Percentiles rank a stretch among this genome's conserved stretches.
Conservation (phyloP, 169 alveolate genomes). For the Plasmodium inui region DNA sequence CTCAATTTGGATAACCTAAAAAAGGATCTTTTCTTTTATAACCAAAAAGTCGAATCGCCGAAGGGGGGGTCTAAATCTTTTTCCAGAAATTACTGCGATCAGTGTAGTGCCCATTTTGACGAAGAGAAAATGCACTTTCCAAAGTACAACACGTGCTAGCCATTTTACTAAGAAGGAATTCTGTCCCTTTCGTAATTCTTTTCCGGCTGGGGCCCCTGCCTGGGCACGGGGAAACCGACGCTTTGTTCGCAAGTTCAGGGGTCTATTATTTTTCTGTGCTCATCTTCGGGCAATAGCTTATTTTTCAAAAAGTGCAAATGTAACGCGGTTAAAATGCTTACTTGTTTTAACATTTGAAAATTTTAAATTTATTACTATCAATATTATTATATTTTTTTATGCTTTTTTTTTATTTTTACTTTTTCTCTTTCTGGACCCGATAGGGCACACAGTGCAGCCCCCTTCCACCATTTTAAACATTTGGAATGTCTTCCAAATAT, state of each 20-base stretch:
- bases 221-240: neutral
- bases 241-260: neutral
- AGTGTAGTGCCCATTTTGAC: neutral
- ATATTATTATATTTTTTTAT: too few species aligned
- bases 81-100: conserved; percentile 13
- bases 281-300: neutral
- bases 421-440: neutral
- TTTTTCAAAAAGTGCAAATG: neutral
- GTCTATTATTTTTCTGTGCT: neutral
- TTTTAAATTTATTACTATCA: too few species aligned
- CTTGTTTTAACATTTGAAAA: neutral
- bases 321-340: neutral
- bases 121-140: conserved; percentile 2
- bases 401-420: neutral
- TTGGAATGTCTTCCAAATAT: neutral
- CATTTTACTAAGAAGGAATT: neutral
- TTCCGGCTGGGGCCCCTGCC: neutral
- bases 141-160: neutral
- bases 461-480: neutral
- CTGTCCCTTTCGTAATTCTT: neutral
- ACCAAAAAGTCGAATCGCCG: conserved; percentile 17
- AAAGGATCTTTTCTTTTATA: conserved; percentile 30
- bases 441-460: neutral
- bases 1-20: conserved; percentile 15
- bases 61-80: conserved; percentile 8